Evolutionary conservation across 345 rosid species (phyloP), one percentile per base, ranked within the genome.

Genomic region (Rhizophora mangle): DNA sequence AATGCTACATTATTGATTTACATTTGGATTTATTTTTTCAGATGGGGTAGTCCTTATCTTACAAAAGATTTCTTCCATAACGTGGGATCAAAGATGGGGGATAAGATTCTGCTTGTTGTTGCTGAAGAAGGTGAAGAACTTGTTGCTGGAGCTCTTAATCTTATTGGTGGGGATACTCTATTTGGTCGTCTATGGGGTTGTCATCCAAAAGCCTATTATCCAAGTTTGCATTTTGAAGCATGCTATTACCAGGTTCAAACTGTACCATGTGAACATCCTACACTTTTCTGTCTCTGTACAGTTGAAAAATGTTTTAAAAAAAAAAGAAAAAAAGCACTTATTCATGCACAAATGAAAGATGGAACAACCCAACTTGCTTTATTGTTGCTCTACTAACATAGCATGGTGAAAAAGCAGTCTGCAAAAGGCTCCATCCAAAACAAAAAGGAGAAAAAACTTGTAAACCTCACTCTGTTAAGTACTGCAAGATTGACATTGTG

Each of bases 111-210:
- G 8, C 93, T 94, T 27, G 88, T 94, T 76, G 78, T 84, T 67
- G 96, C 98, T 65, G 98, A 89, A 85, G 85, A 94, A 75, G 88
- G 88, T 22, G 92, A 85, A 10, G 95, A 91, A 80, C 80, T 87
- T 70, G 95, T 94, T 43, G 98, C 97, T 0, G 97, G 98, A 85
- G 97, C 98, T 46, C 79, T 94, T 73, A 91, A 94, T 85, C 86
- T 94, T 63, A 91, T 94, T 19, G 98, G 97, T 6, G 97, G 97
- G 75, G 97, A 91, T 75, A 72, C 96, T 60, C 66, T 94, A 32
- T 94, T 81, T 73, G 98, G 98, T n/a, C 90, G 97, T 13, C 79
- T 91, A 18, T 94, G 98, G 98, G 98, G 98, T 68, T 91, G 96
- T 67, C 83, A 86, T 71, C 93, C 93, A 0, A 79, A 68, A 47